Conservation (phyloP, 208 protist genomes). For the Leishmania guyanensis region DNA sequence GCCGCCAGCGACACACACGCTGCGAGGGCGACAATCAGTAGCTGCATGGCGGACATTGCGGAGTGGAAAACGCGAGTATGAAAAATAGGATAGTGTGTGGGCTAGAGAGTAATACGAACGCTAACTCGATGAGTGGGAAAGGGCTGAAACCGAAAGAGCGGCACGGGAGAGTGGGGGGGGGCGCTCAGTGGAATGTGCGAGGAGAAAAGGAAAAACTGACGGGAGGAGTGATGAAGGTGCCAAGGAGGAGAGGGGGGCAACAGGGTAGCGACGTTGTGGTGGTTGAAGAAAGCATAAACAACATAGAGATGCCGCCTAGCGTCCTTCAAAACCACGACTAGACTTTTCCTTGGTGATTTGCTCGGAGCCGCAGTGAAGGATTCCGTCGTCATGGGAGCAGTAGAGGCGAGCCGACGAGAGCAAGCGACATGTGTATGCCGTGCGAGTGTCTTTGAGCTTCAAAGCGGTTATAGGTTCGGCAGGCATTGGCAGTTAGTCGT, state of each 20-base stretch:
- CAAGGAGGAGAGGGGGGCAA: background rate
- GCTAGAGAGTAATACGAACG: background rate
- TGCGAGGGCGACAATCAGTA: constrained; percentile 29
- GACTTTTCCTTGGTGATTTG: background rate
- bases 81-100: background rate
- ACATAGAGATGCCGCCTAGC: background rate
- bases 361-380: background rate
- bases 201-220: background rate
- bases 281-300: background rate
- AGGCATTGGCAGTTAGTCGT: background rate
- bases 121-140: background rate
- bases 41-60: constrained; percentile 19
- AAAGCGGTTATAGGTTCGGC: background rate
- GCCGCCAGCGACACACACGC: constrained; percentile 30
- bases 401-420: background rate
- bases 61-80: background rate
- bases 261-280: background rate
- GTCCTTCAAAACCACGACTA: background rate
- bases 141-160: background rate
- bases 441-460: background rate
- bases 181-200: background rate
- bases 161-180: background rate
- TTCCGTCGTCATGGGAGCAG: background rate
- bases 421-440: background rate
- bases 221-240: background rate